Percentiles rank a stretch among this genome's conserved stretches.
phyloP scores from a whole-genome alignment of 164 flowering plant species.

The Buxus sempervirens region DNA sequence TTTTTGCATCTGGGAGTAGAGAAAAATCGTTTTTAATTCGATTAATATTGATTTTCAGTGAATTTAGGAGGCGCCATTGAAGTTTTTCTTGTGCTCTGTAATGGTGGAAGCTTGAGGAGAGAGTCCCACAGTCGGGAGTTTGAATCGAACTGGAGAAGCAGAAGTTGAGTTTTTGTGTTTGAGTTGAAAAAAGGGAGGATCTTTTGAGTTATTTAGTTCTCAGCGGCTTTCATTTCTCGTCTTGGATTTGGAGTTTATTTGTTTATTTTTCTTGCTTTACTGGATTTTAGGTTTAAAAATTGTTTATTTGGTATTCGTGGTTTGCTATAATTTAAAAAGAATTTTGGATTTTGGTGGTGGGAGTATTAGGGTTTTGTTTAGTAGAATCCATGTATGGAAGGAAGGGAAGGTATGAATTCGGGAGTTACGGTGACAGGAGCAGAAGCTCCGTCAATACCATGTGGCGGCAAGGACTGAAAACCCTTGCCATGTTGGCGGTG shows the following conservation, averaged over 20 bases:
- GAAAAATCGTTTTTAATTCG: background rate
- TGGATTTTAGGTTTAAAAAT: background rate
- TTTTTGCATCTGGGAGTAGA: background rate
- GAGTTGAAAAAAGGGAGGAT: background rate
- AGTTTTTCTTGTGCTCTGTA: background rate
- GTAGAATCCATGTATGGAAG: constrained; percentile 33
- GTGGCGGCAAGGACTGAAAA: constrained; percentile 67
- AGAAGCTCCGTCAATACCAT: constrained; percentile 58
- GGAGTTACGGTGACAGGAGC: constrained; percentile 43
- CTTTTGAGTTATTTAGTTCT: background rate
- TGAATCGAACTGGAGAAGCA: background rate
- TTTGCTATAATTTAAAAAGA: too few species aligned
- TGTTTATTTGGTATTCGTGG: background rate
- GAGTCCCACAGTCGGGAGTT: background rate
- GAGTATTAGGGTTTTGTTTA: background rate
- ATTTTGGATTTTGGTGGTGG: background rate
- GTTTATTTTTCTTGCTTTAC: background rate
- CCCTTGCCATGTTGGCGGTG: constrained; percentile 37
- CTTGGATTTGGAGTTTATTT: background rate
- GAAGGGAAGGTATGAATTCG: constrained; percentile 28
- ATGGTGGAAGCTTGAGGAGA: background rate
- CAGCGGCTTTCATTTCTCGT: background rate
- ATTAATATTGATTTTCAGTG: background rate
- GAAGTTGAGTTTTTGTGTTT: background rate
- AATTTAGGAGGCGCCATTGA: background rate